Evolutionary conservation across 331 rosid genomes (phyloP).

Genomic region (Quercus lobata): DNA sequence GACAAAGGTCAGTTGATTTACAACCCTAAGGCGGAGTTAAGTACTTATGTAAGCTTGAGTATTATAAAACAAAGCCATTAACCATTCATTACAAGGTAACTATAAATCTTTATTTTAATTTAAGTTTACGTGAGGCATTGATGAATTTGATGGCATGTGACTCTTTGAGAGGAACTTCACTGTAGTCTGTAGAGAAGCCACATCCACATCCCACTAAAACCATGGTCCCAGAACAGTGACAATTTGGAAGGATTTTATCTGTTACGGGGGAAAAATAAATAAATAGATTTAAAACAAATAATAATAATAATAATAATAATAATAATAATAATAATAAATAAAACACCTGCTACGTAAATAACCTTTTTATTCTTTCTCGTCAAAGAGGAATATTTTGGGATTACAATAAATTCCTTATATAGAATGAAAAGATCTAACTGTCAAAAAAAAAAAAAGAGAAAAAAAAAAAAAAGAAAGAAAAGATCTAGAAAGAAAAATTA

Average conservation of each 20-base stretch:
- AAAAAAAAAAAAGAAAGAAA: not conserved
- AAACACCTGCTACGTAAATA: conserved; percentile 1
- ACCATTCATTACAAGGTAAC: no score
- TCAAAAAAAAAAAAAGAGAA: no score
- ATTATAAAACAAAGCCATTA: no score
- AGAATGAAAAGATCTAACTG: not conserved
- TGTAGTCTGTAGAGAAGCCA: not conserved
- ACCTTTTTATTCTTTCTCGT: conserved; percentile 17
- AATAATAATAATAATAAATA: no score
- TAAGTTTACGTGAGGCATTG: no score
- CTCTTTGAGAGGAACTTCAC: no score
- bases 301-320: no score
- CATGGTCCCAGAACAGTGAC: conserved; percentile 4
- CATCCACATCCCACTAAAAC: not conserved
- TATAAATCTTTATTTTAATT: no score
- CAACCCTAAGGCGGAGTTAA: no score
- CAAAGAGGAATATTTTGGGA: conserved; percentile 40
- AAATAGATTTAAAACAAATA: no score
- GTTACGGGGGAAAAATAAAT: not conserved
- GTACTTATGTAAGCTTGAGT: no score
- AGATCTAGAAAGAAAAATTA: not conserved
- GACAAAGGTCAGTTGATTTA: rapidly evolving
- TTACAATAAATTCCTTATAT: conserved; percentile 15
- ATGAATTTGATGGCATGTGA: no score
- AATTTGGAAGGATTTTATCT: not conserved